Percentiles rank a stretch among this genome's conserved stretches.
phyloP scores from a whole-genome alignment of 345 rosid species.

The Pugionium cornutum region DNA sequence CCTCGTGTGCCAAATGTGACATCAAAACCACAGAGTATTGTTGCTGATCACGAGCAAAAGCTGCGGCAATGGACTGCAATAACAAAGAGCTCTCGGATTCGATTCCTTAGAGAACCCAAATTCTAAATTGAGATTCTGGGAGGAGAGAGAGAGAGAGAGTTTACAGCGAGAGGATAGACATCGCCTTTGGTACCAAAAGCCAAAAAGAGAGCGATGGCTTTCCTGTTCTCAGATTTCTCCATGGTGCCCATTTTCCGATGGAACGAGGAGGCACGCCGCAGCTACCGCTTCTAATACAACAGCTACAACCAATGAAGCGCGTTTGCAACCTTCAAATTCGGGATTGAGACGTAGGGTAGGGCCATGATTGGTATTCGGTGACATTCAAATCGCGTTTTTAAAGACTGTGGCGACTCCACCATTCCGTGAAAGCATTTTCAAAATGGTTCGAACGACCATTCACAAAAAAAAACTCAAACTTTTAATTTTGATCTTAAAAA shows the following conservation, averaged over 20 bases:
- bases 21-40: slow-evolving; percentile 58
- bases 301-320: slow-evolving; percentile 6
- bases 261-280: slow-evolving; percentile 11
- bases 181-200: slow-evolving; percentile 91
- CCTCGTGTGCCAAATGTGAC: slow-evolving; percentile 82
- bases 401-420: background rate
- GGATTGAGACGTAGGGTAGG: background rate
- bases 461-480: background rate
- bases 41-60: slow-evolving; percentile 62
- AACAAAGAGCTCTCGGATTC: background rate
- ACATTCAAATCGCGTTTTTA: slow-evolving; percentile 12
- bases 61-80: slow-evolving; percentile 74
- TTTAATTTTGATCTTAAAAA: too few relatives aligned
- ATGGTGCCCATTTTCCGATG: slow-evolving; percentile 25
- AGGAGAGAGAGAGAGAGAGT: slow-evolving; percentile 40
- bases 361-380: background rate
- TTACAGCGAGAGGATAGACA: slow-evolving; percentile 77
- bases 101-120: slow-evolving; percentile 15
- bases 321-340: slow-evolving; percentile 9
- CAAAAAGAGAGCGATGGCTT: slow-evolving; percentile 66
- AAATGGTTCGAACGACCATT: too few relatives aligned
- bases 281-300: slow-evolving; percentile 18
- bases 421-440: background rate
- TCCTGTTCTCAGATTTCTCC: slow-evolving; percentile 43
- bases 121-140: background rate